Conservation (phyloP, 176 grass and related monocot genomes). For the Secale cereale region DNA sequence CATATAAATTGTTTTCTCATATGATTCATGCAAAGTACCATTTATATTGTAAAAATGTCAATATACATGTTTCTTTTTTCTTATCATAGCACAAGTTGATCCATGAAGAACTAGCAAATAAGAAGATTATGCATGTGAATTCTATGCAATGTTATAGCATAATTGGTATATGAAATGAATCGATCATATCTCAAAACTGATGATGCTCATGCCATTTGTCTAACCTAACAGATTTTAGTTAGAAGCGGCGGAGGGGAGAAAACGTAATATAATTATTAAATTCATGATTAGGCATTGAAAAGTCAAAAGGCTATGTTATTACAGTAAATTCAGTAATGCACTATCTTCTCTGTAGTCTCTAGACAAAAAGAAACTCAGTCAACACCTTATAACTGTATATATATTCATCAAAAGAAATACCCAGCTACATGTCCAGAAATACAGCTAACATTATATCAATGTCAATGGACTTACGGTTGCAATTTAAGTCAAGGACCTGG, state of each 20-base stretch:
- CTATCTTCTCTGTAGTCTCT: background rate
- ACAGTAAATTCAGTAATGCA: background rate
- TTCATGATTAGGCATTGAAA: background rate
- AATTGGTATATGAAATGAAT: background rate
- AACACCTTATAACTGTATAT: background rate
- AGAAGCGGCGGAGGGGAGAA: background rate
- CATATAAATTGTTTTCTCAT: background rate
- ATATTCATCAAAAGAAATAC: background rate
- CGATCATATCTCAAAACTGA: background rate
- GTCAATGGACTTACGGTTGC: background rate
- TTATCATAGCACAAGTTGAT: background rate
- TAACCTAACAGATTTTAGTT: background rate
- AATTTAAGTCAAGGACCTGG: background rate
- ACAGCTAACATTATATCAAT: background rate
- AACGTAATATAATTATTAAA: background rate
- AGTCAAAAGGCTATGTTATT: background rate
- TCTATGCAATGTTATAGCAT: background rate
- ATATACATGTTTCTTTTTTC: background rate
- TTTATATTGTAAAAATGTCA: background rate
- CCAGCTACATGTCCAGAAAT: background rate
- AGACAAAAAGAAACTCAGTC: background rate
- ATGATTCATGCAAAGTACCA: background rate
- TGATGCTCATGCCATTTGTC: background rate
- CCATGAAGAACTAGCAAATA: background rate
- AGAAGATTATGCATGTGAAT: background rate